phyloP scores from a whole-genome alignment of 164 flowering plant species.

The Macadamia integrifolia region DNA sequence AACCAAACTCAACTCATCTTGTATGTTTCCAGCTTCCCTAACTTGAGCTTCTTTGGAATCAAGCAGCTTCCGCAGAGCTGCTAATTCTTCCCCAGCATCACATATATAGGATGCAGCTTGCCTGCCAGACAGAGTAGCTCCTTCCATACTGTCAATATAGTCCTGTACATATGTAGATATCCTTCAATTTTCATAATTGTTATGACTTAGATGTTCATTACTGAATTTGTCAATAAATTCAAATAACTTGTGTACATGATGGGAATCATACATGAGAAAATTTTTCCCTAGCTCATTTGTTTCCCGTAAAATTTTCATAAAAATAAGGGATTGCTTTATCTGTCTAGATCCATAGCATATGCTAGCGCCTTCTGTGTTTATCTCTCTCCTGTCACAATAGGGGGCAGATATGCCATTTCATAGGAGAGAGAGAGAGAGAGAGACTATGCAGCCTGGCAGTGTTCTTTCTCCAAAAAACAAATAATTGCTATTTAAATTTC shows the following conservation, averaged over 20 bases:
- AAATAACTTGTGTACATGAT: not conserved
- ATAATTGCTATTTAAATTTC: too few relatives aligned
- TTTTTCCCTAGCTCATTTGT: too few relatives aligned
- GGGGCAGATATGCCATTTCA: too few relatives aligned
- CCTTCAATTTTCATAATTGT: slow-evolving; percentile 1
- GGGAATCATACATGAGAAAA: not conserved
- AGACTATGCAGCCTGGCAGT: too few relatives aligned
- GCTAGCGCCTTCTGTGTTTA: too few relatives aligned
- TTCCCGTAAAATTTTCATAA: too few relatives aligned
- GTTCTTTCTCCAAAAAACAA: too few relatives aligned
- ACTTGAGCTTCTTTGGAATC: slow-evolving; percentile 27
- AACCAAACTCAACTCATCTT: slow-evolving; percentile 57
- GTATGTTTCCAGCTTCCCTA: slow-evolving; percentile 12
- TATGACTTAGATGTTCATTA: not conserved
- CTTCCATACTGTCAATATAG: slow-evolving; percentile 98
- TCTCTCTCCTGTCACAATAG: too few relatives aligned
- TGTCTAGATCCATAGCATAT: too few relatives aligned
- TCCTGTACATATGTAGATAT: slow-evolving; percentile 45
- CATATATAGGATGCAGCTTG: slow-evolving; percentile 91
- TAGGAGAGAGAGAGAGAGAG: too few relatives aligned
- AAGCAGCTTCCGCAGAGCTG: slow-evolving; percentile 41
- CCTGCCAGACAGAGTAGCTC: slow-evolving; percentile 92
- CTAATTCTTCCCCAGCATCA: slow-evolving; percentile 70
- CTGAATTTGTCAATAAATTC: not conserved
- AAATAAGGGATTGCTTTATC: too few relatives aligned